Base-by-base conservation (phyloP, 805 yeast species). In the Wickerhamomyces ciferrii region DNA sequence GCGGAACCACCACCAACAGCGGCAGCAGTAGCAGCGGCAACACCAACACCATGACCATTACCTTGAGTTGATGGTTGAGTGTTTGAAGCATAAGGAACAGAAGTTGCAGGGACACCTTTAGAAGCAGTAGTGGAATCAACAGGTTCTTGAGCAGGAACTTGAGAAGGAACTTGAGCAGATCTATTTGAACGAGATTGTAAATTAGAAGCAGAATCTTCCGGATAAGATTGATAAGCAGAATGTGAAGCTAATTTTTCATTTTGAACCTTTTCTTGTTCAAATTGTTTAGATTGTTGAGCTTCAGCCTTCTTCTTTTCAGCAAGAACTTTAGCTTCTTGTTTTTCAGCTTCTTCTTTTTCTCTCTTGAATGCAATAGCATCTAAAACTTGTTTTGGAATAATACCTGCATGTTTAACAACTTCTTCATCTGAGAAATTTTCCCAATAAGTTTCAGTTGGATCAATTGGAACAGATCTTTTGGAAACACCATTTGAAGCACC, bases 51-150 rank as follows among this genome's bases (percentile, higher is more conserved):
- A 7, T 37, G 7, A 14, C 15, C 39, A 14, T 37, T 37, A 37
- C 39, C 39, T 7, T 20, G 11, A 21, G 5, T 25, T 3, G 23
- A 21, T 32, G 18, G 6, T n/a, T 18, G 21, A n/a, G n/a, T n/a
- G 14, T 35, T 19, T 4, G 21, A 10, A 35, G 14, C 21, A 19
- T 19, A 18, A 8, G 38, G 38, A 18, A 6, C 38, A 19, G 38
- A 18, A 7, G 56, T 52, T n/a, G 25, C 35, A 15, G 58, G 57
- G 31, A 51, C 50, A 25, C 43, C 25, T 44, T 56, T 54, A 35
- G 60, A 55, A 31, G 57, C 60, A 25, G 43, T 40, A 9, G 57
- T 51, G 8, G 55, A 48, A 6, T 32, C 35, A n/a, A n/a, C 35
- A 31, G 35, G 35, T n/a, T n/a, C n/a, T n/a, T n/a, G n/a, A n/a